Evolutionary conservation across 2,329 filamentous ascomycete species (phyloP).

Genomic region (Bipolaris bicolor): DNA sequence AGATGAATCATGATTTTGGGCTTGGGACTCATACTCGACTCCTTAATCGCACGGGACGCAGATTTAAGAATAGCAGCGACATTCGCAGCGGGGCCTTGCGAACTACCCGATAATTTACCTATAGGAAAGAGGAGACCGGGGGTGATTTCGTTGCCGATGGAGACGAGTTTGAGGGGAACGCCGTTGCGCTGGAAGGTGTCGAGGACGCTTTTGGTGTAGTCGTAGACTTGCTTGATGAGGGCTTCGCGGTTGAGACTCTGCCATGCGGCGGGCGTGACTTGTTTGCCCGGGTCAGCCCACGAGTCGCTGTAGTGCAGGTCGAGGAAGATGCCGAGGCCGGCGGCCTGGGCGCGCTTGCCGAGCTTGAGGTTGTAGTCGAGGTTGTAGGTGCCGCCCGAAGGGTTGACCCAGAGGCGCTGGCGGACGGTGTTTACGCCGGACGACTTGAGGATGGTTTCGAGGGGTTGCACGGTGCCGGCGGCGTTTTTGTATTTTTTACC

Average conservation of each 20-base stretch:
- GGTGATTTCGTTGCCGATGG: slow-evolving; percentile 76
- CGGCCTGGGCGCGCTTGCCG: slow-evolving; percentile 68
- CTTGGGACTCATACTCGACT: slow-evolving; percentile 61
- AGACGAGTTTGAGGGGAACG: slow-evolving; percentile 66
- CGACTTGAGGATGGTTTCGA: slow-evolving; percentile 67
- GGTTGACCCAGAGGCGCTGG: slow-evolving; percentile 74
- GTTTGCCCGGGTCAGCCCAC: slow-evolving; percentile 72
- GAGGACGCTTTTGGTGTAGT: slow-evolving; percentile 69
- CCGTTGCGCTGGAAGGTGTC: slow-evolving; percentile 65
- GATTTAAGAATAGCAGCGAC: slow-evolving; percentile 69
- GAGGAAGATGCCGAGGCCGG: slow-evolving; percentile 66
- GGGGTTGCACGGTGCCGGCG: slow-evolving; percentile 58
- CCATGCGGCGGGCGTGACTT: slow-evolving; percentile 69
- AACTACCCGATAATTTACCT: slow-evolving; percentile 61
- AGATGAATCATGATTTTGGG: slow-evolving; percentile 77
- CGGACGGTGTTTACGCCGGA: slow-evolving; percentile 73
- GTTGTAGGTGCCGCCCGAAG: slow-evolving; percentile 66
- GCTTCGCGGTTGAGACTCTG: slow-evolving; percentile 61
- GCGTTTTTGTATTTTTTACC: slow-evolving; percentile 67
- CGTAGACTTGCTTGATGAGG: slow-evolving; percentile 68
- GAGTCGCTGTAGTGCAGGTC: slow-evolving; percentile 72
- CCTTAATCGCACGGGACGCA: slow-evolving; percentile 68
- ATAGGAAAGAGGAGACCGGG: slow-evolving; percentile 70
- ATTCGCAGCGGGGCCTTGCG: slow-evolving; percentile 58
- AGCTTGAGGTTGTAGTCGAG: slow-evolving; percentile 72